These are phyloP conservation scores for Penicillium pulvis DNA, from an alignment of 495 filamentous ascomycete species.

Conservation along the genomic window DNA sequence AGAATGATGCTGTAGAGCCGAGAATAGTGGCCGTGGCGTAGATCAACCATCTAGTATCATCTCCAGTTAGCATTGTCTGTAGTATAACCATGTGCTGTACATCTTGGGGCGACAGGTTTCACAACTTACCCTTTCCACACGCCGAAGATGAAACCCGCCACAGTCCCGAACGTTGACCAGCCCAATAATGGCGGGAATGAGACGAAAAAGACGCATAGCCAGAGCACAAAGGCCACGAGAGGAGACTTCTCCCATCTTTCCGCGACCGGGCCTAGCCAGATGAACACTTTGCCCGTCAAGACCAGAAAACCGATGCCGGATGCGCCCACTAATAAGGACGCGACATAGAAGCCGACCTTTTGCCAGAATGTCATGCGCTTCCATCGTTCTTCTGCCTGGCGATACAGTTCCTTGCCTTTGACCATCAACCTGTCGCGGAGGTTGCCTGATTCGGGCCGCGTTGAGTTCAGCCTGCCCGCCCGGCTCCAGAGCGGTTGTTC, in stretches of 20 bases:
- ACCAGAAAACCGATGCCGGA: conserved; percentile 67
- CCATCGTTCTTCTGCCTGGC: conserved; percentile 42
- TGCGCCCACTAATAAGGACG: conserved; percentile 48
- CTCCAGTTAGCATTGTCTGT: conserved; percentile 6
- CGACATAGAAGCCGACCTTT: conserved; percentile 56
- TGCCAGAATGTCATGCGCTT: conserved; percentile 61
- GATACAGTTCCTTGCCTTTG: conserved; percentile 33
- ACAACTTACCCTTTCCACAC: conserved; percentile 73
- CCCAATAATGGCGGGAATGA: conserved; percentile 92
- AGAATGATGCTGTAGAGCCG: conserved; percentile 76
- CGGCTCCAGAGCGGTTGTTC: conserved; percentile 49
- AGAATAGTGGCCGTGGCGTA: conserved; percentile 75
- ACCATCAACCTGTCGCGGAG: conserved; percentile 50
- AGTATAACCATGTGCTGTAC: background rate
- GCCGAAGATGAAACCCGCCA: conserved; percentile 92
- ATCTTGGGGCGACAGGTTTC: background rate
- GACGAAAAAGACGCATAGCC: conserved; percentile 71
- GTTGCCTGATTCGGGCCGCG: conserved; percentile 28
- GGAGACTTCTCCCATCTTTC: conserved; percentile 67
- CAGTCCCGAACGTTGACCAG: conserved; percentile 82
- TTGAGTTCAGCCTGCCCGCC: conserved; percentile 37
- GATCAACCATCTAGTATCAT: conserved; percentile 68
- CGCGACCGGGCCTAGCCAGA: conserved; percentile 67
- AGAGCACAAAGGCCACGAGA: conserved; percentile 78
- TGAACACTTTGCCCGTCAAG: conserved; percentile 77